Percentiles rank a stretch among this genome's conserved stretches.
phyloP scores from a whole-genome alignment of 768 basidiomycete species.

The Lactarius deliciosus region DNA sequence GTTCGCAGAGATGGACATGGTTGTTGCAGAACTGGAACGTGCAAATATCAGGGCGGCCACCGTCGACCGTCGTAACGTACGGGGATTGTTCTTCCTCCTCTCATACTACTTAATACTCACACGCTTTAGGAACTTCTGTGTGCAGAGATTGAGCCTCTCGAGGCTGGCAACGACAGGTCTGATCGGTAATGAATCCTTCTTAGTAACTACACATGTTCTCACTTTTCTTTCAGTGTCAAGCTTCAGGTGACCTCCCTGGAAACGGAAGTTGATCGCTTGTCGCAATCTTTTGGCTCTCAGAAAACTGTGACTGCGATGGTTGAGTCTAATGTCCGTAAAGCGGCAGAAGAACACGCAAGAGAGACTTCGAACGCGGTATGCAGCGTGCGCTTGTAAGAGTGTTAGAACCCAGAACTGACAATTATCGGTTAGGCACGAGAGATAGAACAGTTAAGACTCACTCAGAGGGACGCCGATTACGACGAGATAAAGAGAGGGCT shows the following conservation, averaged over 20 bases:
- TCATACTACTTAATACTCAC: slow-evolving; percentile 8
- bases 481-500: slow-evolving; percentile 98
- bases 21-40: slow-evolving; percentile 89
- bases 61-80: slow-evolving; percentile 89
- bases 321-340: slow-evolving; percentile 50
- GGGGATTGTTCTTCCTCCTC: slow-evolving; percentile 25
- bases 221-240: slow-evolving; percentile 54
- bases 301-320: slow-evolving; percentile 48
- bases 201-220: slow-evolving; percentile 7
- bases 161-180: slow-evolving; percentile 71
- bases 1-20: slow-evolving; percentile 91
- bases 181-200: slow-evolving; percentile 52
- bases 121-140: slow-evolving; percentile 78
- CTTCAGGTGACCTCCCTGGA: slow-evolving; percentile 74
- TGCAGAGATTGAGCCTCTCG: slow-evolving; percentile 90
- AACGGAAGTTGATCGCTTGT: slow-evolving; percentile 67
- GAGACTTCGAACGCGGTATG: slow-evolving; percentile 61
- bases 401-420: slow-evolving; percentile 13
- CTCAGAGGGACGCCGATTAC: slow-evolving; percentile 78
- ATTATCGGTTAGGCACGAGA: slow-evolving; percentile 51
- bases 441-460: slow-evolving; percentile 65
- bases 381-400: background rate
- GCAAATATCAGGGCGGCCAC: slow-evolving; percentile 93
- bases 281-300: slow-evolving; percentile 64
- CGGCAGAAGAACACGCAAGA: slow-evolving; percentile 56